Conservation (phyloP, 495 filamentous ascomycete species). For the Aspergillus taichungensis region DNA sequence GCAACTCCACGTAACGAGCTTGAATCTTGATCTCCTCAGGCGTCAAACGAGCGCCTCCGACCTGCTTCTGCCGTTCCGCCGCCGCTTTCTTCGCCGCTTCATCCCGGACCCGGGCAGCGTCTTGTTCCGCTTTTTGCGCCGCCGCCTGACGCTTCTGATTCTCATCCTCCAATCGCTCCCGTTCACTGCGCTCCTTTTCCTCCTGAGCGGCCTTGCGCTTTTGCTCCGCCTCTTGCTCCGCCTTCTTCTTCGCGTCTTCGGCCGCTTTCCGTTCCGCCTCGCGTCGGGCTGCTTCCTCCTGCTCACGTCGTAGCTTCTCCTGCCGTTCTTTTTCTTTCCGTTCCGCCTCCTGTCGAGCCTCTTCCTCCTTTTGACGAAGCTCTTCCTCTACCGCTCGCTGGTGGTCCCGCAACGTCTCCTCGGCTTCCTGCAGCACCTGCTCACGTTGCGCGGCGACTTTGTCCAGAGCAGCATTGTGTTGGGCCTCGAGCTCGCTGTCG, state of each 20-base stretch:
- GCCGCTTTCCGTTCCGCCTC: conserved; percentile 33
- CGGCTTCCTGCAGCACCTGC: conserved; percentile 52
- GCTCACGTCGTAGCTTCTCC: conserved; percentile 25
- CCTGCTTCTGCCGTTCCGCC: conserved; percentile 17
- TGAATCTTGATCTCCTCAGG: conserved; percentile 38
- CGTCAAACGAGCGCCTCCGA: conserved; percentile 18
- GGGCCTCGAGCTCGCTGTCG: conserved; percentile 32
- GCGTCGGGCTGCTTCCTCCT: conserved; percentile 33
- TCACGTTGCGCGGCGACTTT: conserved; percentile 54
- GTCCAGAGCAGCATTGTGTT: conserved; percentile 54
- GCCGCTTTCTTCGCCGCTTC: conserved; percentile 21
- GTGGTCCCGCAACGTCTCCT: conserved; percentile 27
- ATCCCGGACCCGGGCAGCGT: conserved; percentile 15
- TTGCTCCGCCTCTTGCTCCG: conserved; percentile 30
- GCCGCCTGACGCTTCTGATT: conserved; percentile 31
- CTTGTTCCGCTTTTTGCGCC: conserved; percentile 25
- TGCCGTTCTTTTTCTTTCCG: conserved; percentile 30
- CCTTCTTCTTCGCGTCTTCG: conserved; percentile 34
- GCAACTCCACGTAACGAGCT: conserved; percentile 57
- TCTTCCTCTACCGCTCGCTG: conserved; percentile 30
- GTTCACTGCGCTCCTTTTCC: conserved; percentile 46
- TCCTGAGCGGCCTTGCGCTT: conserved; percentile 33
- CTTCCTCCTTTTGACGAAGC: conserved; percentile 24
- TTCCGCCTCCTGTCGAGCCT: conserved; percentile 27
- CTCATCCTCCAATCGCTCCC: conserved; percentile 28